A percentile compares a stretch with the other conserved stretches of the same genome.
phyloP scores from a whole-genome alignment of 202 grass and related monocot genomes.

The Panicum virgatum region DNA sequence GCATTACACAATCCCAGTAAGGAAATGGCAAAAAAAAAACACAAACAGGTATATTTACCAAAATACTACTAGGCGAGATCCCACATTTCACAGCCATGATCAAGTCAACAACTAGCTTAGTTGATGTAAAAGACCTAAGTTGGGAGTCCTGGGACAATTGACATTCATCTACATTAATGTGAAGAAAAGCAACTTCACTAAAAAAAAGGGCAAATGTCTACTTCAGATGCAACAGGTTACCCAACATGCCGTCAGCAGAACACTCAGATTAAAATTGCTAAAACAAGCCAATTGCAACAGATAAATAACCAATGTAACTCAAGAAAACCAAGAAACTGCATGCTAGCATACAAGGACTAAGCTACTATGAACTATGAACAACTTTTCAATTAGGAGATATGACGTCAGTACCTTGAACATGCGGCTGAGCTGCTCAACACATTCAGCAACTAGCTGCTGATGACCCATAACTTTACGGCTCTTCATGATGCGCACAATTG shows the following conservation, averaged over 20 bases:
- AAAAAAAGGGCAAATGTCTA: background rate
- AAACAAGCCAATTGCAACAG: background rate
- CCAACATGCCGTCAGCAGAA: background rate
- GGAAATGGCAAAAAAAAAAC: background rate
- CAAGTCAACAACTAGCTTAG: background rate
- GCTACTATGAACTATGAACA: background rate
- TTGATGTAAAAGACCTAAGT: background rate
- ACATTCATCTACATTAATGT: background rate
- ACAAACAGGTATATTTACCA: background rate
- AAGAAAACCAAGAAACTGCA: background rate
- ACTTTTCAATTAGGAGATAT: background rate
- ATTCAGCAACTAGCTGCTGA: slow-evolving; percentile 87
- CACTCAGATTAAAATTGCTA: background rate
- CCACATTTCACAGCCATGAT: background rate
- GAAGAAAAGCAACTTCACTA: background rate
- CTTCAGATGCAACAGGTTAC: background rate
- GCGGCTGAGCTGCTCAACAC: slow-evolving; percentile 93
- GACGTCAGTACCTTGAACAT: slow-evolving; percentile 86
- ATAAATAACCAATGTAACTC: background rate
- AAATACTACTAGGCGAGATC: background rate
- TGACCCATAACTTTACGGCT: slow-evolving; percentile 89
- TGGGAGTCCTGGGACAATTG: background rate
- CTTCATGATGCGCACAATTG: slow-evolving; percentile 98
- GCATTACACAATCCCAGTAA: background rate
- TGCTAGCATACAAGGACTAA: background rate